Base-by-base conservation (phyloP, 1,139 yeast genomes). In the Candida sp. region DNA sequence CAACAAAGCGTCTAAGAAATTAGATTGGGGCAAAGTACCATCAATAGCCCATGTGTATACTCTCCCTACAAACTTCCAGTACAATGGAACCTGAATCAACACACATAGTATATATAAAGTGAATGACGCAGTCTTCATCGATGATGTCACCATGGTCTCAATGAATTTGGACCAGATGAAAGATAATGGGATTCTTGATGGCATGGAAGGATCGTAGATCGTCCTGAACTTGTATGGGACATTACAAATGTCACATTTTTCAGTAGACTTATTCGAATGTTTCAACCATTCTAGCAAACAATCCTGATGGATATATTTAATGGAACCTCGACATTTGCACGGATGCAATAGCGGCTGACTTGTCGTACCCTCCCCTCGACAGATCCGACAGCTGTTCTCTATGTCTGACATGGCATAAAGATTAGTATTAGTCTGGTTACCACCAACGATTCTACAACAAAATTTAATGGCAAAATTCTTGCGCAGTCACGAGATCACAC, bases 311-410 rank as follows among this genome's bases (percentile, higher is more conserved):
- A 93, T 88, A 57, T 83, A 90, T 60, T 87, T 87, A 58, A 93
- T 95, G 25, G 96, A 86, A 2, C 99, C 99, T 47, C 90, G 77
- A 64, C 99, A 93, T 57, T 81, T 84, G 65, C 99, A 93, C 1
- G 99, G 99, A 63, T 88, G 93, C 50, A 79, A 85, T 41, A 93
- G 70, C 3, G 97, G 97, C 51, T 88, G 93, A 1, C 77, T 79
- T 0, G 66, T 68, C 0, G 95, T 79, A n/a, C 81, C 93, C 56
- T 89, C 98, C 40, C 95, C 93, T 45, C 97, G 84, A 62, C 99
- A 93, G 43, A 93, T 91, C 49, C 99, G 84, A 63, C 99, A 95
- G 2, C 83, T 74, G 33, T 74, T 50, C 12, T 52, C 54, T 32
- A 44, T 39, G 11, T 49, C 52, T n/a, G 49, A 41, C 45, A 46